Conservation (phyloP, 441 rosid genomes). For the Brassica balearica region DNA sequence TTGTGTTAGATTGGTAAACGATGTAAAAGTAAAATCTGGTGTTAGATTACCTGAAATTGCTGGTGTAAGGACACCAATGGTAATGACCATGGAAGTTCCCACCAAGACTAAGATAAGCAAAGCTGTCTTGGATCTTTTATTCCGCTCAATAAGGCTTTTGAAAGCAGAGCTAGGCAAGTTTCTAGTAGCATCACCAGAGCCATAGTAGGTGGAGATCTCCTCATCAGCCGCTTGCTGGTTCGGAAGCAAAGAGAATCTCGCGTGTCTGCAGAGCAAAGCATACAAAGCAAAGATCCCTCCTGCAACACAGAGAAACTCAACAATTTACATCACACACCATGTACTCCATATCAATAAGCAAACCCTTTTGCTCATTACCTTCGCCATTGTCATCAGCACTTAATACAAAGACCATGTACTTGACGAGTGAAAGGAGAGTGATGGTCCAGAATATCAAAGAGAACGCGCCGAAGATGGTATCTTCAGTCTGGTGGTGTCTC, state of each 20-base stretch:
- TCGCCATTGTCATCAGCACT: conserved; percentile 79
- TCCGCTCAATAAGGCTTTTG: conserved; percentile 64
- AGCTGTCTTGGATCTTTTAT: conserved; percentile 66
- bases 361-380: too few species aligned
- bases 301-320: conserved; percentile 32
- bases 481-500: conserved; percentile 64
- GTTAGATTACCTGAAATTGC: conserved; percentile 72
- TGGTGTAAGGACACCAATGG: conserved; percentile 77
- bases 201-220: conserved; percentile 82
- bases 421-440: conserved; percentile 74
- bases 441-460: conserved; percentile 89
- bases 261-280: conserved; percentile 81
- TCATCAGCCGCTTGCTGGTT: conserved; percentile 92
- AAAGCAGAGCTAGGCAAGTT: conserved; percentile 51
- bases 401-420: conserved; percentile 67
- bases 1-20: conserved; percentile 15
- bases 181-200: conserved; percentile 54
- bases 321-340: too few species aligned
- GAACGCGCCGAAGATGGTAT: conserved; percentile 73
- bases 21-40: neutral
- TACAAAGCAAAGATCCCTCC: conserved; percentile 90
- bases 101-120: conserved; percentile 76
- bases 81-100: conserved; percentile 66
- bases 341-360: too few species aligned
- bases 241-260: conserved; percentile 81